Percentiles rank a stretch among this genome's conserved stretches.
Evolutionary conservation across 179 eudicot species (phyloP).

Genomic region (Spinacia oleracea): DNA sequence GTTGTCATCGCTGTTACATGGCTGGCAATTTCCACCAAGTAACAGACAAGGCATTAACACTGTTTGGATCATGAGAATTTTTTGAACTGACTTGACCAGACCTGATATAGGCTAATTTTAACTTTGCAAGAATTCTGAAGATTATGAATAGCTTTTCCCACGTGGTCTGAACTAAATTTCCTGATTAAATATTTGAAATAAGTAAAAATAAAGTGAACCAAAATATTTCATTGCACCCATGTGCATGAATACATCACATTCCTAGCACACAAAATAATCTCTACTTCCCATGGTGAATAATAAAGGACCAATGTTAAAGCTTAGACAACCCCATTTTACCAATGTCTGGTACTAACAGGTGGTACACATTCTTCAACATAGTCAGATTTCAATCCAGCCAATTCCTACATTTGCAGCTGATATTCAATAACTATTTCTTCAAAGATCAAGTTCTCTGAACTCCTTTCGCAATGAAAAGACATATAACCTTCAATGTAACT

Average conservation of each 20-base stretch:
- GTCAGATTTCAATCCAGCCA: neutral
- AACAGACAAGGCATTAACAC: neutral
- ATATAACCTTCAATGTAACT: neutral
- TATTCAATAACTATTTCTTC: neutral
- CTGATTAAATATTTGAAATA: neutral
- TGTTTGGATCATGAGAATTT: neutral
- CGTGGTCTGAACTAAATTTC: neutral
- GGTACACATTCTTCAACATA: neutral
- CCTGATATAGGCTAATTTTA: neutral
- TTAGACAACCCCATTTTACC: neutral
- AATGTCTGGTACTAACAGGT: neutral
- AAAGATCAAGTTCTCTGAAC: neutral
- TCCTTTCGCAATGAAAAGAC: neutral
- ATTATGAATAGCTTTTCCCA: neutral
- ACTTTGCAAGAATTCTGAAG: neutral
- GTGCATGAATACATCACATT: neutral
- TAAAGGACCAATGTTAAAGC: neutral
- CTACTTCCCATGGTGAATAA: neutral
- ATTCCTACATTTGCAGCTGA: neutral
- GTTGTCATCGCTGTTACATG: neutral
- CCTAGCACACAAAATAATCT: neutral
- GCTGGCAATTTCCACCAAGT: neutral
- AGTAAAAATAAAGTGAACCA: neutral
- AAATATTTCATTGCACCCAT: neutral
- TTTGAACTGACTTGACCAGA: slow-evolving; percentile 2